These are phyloP conservation scores for Colletotrichum noveboracense DNA, from an alignment of 2,329 filamentous ascomycete genomes.

Conservation along the genomic window DNA sequence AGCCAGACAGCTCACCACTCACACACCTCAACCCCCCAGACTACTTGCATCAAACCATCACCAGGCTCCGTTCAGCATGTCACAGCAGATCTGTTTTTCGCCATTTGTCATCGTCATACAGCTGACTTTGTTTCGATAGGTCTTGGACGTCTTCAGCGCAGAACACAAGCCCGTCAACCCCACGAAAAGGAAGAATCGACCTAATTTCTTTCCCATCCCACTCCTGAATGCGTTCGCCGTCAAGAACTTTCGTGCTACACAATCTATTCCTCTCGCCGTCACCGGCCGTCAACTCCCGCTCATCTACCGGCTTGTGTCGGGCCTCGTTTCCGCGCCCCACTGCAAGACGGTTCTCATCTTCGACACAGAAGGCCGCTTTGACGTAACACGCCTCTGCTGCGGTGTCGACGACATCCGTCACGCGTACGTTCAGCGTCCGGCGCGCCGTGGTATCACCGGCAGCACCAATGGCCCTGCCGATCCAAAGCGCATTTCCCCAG, in stretches of 20 bases:
- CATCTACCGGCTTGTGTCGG: conserved; percentile 59
- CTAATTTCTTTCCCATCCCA: conserved; percentile 44
- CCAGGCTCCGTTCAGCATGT: neutral
- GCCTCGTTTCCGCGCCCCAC: conserved; percentile 53
- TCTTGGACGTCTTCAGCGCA: conserved; percentile 30
- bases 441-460: conserved; percentile 30
- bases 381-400: conserved; percentile 51
- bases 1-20: neutral
- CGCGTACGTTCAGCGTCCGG: conserved; percentile 53
- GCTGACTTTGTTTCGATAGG: conserved; percentile 22
- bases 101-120: neutral
- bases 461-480: conserved; percentile 3
- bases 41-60: neutral
- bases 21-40: neutral
- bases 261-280: conserved; percentile 52
- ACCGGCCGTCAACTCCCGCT: conserved; percentile 59
- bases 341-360: conserved; percentile 57
- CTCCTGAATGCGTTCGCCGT: conserved; percentile 51
- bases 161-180: neutral
- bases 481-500: conserved; percentile 18
- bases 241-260: conserved; percentile 53
- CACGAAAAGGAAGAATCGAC: neutral
- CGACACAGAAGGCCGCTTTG: conserved; percentile 62
- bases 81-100: neutral
- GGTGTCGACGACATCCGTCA: conserved; percentile 48